A percentile compares a stretch with the other conserved stretches of the same genome.
Conservation (phyloP, 2,329 filamentous ascomycete genomes). For the Lithohypha guttulata region DNA sequence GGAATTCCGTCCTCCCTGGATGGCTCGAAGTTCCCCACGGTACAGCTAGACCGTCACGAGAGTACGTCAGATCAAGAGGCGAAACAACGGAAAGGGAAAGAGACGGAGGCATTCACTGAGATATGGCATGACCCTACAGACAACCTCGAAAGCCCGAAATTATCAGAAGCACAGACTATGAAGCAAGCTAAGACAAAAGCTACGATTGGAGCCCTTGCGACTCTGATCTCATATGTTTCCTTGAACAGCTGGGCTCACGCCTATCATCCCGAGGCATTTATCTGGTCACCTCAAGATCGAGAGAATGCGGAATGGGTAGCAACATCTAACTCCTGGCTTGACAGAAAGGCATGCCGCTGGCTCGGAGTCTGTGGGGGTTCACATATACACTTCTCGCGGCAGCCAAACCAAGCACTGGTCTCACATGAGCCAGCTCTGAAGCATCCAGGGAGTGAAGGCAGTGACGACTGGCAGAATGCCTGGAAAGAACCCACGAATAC, state of each 20-base stretch:
- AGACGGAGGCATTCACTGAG: slow-evolving; percentile 1
- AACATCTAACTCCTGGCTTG: slow-evolving; percentile 60
- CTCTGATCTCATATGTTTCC: slow-evolving; percentile 33
- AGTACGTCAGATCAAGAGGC: neutral
- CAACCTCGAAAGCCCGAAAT: neutral
- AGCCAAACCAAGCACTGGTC: slow-evolving; percentile 18
- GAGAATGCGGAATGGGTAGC: slow-evolving; percentile 59
- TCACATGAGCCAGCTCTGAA: neutral
- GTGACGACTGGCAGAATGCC: slow-evolving; percentile 28
- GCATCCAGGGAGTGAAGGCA: slow-evolving; percentile 20
- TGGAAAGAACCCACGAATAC: slow-evolving; percentile 39
- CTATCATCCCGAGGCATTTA: slow-evolving; percentile 54
- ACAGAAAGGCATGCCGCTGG: slow-evolving; percentile 69
- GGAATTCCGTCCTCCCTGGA: slow-evolving; percentile 19
- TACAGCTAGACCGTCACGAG: neutral
- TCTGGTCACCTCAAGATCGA: slow-evolving; percentile 47
- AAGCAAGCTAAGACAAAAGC: slow-evolving; percentile 28
- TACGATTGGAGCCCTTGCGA: slow-evolving; percentile 31
- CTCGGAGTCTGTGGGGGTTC: slow-evolving; percentile 67
- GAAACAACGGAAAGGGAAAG: neutral
- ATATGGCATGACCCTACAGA: slow-evolving; percentile 1
- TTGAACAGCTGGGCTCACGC: slow-evolving; percentile 41
- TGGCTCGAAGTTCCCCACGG: slow-evolving; percentile 18
- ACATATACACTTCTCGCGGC: slow-evolving; percentile 53
- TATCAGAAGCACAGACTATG: slow-evolving; percentile 28